A percentile compares a stretch with the other conserved stretches of the same genome.
phyloP scores from a whole-genome alignment of 148 eudicot species.

The Vaccinium macrocarpon region DNA sequence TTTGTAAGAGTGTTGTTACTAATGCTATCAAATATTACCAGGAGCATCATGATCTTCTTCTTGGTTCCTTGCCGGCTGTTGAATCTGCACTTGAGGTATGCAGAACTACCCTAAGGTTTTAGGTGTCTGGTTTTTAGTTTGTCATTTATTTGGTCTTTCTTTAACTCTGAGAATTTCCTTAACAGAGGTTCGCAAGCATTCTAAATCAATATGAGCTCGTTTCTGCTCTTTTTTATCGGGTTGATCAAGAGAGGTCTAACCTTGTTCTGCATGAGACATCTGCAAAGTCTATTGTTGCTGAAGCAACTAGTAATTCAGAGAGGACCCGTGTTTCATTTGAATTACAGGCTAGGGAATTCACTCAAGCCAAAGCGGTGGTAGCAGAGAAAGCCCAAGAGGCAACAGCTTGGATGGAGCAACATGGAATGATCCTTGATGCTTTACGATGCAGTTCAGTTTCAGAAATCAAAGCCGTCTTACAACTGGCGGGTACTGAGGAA shows the following conservation, averaged over 20 bases:
- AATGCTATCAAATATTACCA: conserved; percentile 30
- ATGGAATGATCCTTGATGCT: conserved; percentile 84
- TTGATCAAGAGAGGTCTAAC: conserved; percentile 89
- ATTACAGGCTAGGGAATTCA: conserved; percentile 69
- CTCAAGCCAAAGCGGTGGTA: conserved; percentile 75
- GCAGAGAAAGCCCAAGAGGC: conserved; percentile 82
- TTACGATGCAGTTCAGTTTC: conserved; percentile 71
- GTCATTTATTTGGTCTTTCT: conserved; percentile 11
- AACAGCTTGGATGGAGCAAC: conserved; percentile 85
- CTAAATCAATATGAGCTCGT: conserved; percentile 79
- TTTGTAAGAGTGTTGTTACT: not conserved
- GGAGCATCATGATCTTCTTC: conserved; percentile 95
- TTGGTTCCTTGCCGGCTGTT: conserved; percentile 76
- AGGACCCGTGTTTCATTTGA: conserved; percentile 60
- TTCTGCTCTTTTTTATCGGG: conserved; percentile 58
- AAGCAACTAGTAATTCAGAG: conserved; percentile 67
- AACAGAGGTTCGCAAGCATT: conserved; percentile 63
- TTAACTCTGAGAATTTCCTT: conserved; percentile 27
- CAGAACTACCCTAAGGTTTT: conserved; percentile 13
- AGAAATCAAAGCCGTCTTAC: conserved; percentile 50
- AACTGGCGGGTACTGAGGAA: conserved; percentile 53
- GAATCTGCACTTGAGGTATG: conserved; percentile 86
- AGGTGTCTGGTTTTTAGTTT: conserved; percentile 18
- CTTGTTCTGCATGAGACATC: conserved; percentile 76
- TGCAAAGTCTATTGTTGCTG: conserved; percentile 77